A percentile compares a stretch with the other conserved stretches of the same genome.
Evolutionary conservation across 345 rosid species (phyloP).

Genomic region (Pistacia atlantica): DNA sequence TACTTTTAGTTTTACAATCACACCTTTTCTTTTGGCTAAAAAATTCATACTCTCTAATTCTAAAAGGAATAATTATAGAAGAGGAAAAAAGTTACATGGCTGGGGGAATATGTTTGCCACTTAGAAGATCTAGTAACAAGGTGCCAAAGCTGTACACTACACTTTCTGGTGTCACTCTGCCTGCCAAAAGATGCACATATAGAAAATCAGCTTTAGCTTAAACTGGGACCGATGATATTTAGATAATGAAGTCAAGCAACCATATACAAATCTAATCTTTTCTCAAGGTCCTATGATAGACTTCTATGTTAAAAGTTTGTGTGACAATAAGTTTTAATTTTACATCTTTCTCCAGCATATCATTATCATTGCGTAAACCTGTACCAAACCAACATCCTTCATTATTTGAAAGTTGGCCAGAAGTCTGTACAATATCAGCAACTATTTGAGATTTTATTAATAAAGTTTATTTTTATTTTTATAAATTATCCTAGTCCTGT

Average conservation of each 20-base stretch:
- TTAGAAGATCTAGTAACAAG: slow-evolving; percentile 87
- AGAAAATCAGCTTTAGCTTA: slow-evolving; percentile 18
- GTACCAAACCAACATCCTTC: neutral
- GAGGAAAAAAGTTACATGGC: slow-evolving; percentile 67
- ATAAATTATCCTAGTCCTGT: too few species aligned
- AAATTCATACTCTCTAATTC: neutral
- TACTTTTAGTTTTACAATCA: too few species aligned
- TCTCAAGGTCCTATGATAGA: neutral
- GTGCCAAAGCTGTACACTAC: slow-evolving; percentile 98
- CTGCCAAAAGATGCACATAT: slow-evolving; percentile 43
- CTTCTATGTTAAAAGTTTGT: neutral
- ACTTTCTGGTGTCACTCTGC: slow-evolving; percentile 90
- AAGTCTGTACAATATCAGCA: too few species aligned
- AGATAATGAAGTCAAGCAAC: neutral
- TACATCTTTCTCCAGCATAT: neutral
- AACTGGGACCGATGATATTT: slow-evolving; percentile 7
- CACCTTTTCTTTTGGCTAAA: too few species aligned
- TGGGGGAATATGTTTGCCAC: slow-evolving; percentile 99
- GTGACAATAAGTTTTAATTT: neutral
- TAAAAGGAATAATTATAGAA: slow-evolving; percentile 12
- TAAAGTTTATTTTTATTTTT: too few species aligned
- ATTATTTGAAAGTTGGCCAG: neutral
- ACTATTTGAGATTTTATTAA: too few species aligned
- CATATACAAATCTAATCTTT: neutral
- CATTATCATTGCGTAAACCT: neutral